These are phyloP conservation scores for Cynanchum wilfordii DNA, from an alignment of 257 asterid species.

Conservation along the genomic window DNA sequence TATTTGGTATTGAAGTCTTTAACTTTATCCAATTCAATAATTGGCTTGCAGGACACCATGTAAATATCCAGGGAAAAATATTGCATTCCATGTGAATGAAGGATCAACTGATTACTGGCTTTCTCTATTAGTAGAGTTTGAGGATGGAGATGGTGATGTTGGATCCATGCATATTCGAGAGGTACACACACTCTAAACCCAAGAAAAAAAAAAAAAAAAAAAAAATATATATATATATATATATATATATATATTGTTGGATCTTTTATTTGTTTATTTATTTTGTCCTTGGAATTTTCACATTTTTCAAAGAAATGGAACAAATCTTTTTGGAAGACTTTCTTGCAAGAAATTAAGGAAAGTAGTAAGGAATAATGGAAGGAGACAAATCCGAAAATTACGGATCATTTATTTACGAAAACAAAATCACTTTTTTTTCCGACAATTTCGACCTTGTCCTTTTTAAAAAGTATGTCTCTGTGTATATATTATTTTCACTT, in stretches of 20 bases:
- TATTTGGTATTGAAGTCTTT: background rate
- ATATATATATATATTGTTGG: too few species aligned
- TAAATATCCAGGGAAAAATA: slow-evolving; percentile 73
- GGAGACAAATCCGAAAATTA: slow-evolving; percentile 21
- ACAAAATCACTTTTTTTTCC: slow-evolving; percentile 30
- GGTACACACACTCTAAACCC: slow-evolving; percentile 31
- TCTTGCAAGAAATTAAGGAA: slow-evolving; percentile 27
- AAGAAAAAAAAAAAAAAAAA: too few species aligned
- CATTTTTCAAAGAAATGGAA: slow-evolving; percentile 18
- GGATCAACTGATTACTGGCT: slow-evolving; percentile 92
- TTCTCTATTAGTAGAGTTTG: slow-evolving; percentile 79
- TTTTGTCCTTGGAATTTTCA: slow-evolving; percentile 22
- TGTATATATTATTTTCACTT: background rate
- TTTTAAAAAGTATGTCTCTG: slow-evolving; percentile 26
- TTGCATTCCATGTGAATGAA: slow-evolving; percentile 87
- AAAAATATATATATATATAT: too few species aligned
- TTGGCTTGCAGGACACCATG: slow-evolving; percentile 63
- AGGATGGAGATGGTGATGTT: slow-evolving; percentile 88
- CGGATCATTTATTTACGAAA: slow-evolving; percentile 4
- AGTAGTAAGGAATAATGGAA: background rate
- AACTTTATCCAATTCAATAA: too few species aligned
- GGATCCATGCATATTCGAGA: slow-evolving; percentile 91
- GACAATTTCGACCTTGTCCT: slow-evolving; percentile 23
- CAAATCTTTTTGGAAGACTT: slow-evolving; percentile 22
- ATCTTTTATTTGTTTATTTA: background rate